Evolutionary conservation across 352 stramenopile species (phyloP).

Genomic region (Pythium pyrilobum): DNA sequence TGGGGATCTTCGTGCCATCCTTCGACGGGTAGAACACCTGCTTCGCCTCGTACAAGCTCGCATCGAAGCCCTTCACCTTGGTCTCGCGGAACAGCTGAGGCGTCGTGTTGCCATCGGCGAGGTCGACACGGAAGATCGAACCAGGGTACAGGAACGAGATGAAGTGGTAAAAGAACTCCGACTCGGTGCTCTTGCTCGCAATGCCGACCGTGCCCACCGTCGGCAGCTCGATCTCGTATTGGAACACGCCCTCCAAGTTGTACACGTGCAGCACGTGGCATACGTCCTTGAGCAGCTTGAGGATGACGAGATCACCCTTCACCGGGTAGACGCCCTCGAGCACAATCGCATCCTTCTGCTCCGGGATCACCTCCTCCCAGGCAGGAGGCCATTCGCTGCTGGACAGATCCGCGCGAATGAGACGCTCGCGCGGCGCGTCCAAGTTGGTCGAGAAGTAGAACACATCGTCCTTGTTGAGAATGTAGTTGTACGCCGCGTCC

Average conservation of each 20-base stretch:
- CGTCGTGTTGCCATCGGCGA: slow-evolving; percentile 28
- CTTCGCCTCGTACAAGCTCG: slow-evolving; percentile 73
- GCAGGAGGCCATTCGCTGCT: slow-evolving; percentile 12
- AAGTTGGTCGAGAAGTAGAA: slow-evolving; percentile 89
- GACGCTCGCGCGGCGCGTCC: slow-evolving; percentile 71
- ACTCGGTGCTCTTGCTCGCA: slow-evolving; percentile 63
- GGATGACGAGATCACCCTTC: slow-evolving; percentile 59
- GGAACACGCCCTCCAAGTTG: slow-evolving; percentile 65
- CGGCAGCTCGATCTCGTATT: slow-evolving; percentile 65
- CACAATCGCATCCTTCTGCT: slow-evolving; percentile 68
- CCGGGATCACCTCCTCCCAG: slow-evolving; percentile 81
- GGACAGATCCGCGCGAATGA: slow-evolving; percentile 39
- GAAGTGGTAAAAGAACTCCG: slow-evolving; percentile 88
- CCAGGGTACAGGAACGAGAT: slow-evolving; percentile 82
- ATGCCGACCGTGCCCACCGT: slow-evolving; percentile 65
- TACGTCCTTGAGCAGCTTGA: slow-evolving; percentile 82
- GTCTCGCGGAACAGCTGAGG: slow-evolving; percentile 69
- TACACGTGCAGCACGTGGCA: slow-evolving; percentile 77
- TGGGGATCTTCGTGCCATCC: slow-evolving; percentile 94
- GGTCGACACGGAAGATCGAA: slow-evolving; percentile 71
- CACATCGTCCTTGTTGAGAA: slow-evolving; percentile 81
- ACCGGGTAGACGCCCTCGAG: slow-evolving; percentile 67
- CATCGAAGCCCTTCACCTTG: slow-evolving; percentile 77
- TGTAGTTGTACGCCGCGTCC: slow-evolving; percentile 78
- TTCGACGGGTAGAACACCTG: slow-evolving; percentile 89